Evolutionary conservation across 441 rosid genomes (phyloP).

Genomic region (Aquilaria agallochum): DNA sequence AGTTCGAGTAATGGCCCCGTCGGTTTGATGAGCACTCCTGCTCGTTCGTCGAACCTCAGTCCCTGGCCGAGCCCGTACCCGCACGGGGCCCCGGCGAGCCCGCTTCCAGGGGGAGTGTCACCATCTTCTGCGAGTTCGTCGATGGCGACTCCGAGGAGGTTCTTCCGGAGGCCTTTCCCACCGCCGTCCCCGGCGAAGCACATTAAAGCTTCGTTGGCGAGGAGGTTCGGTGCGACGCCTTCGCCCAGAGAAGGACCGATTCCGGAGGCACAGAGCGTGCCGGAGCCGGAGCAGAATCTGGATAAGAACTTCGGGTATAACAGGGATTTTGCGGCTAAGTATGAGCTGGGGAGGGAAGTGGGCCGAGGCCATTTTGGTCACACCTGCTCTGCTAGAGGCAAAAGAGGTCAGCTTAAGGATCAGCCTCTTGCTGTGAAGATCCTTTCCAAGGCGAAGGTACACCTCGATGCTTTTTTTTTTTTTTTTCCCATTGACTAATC

Average conservation of each 20-base stretch:
- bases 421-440: constrained; percentile 83
- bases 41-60: constrained; percentile 65
- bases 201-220: constrained; percentile 70
- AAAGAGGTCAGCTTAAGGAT: constrained; percentile 77
- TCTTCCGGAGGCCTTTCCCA: constrained; percentile 80
- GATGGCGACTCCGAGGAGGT: constrained; percentile 63
- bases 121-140: constrained; percentile 65
- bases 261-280: constrained; percentile 60
- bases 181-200: constrained; percentile 98
- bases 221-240: constrained; percentile 62
- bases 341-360: constrained; percentile 86
- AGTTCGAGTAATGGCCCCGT: constrained; percentile 43
- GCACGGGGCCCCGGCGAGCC: constrained; percentile 65
- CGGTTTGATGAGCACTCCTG: constrained; percentile 61
- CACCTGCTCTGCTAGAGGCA: constrained; percentile 81
- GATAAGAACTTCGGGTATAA: constrained; percentile 88
- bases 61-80: constrained; percentile 95
- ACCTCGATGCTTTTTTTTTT: background rate
- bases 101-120: constrained; percentile 62
- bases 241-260: constrained; percentile 79
- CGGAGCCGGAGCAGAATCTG: constrained; percentile 58
- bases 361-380: constrained; percentile 98
- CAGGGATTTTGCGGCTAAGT: constrained; percentile 82
- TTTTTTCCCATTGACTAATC: no score
- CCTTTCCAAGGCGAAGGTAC: constrained; percentile 89